Base-by-base conservation (phyloP, 371 early-diverging fungal species). In the Encephalitozoon cuniculi region DNA sequence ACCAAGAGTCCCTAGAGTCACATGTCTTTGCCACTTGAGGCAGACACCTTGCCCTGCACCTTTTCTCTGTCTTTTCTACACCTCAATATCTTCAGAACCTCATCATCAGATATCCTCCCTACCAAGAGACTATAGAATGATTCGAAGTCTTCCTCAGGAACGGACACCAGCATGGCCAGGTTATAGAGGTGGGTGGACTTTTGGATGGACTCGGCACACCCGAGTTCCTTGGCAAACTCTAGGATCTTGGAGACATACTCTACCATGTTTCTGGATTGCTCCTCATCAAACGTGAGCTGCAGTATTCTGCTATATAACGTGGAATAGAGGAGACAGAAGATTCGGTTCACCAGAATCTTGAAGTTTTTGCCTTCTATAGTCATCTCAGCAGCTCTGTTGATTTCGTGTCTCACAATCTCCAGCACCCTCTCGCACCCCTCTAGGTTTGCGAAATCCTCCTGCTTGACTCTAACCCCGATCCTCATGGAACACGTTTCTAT, bases 51-150 rank as follows among this genome's bases (percentile, higher is more conserved):
- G 0, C 5, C 3, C 5, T 59, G 12, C 18, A 49, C 30, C 25
- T 39, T 11, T 9, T 49, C 64, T 64, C 44, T 66, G 32, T 76
- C 80, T 34, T 67, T 68, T 37, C 80, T 64, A 41, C 80, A 80
- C 41, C 63, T 76, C 23, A 80, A 0, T 11, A 67, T 6, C 11
- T 52, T 37, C 30, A 72, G 66, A 8, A 76, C 23, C 30, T 80
- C 80, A 5, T 66, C 63, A 26, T 80, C 71, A 9, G 66, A 21
- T 32, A 80, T 28, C 21, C 25, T 70, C 1, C 28, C 44, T 9
- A 52, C 39, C n/a, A 66, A 23, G 0, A 28, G 49, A 7, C 39
- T 28, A 52, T 64, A 68, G 3, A 70, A 30, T 11, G 40, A 66
- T 5, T 41, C 69, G 26, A 80, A 66, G 11, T 52, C 54, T 23